Conservation (phyloP, 371 early-diverging fungal species). For the Batkoa obscura region DNA sequence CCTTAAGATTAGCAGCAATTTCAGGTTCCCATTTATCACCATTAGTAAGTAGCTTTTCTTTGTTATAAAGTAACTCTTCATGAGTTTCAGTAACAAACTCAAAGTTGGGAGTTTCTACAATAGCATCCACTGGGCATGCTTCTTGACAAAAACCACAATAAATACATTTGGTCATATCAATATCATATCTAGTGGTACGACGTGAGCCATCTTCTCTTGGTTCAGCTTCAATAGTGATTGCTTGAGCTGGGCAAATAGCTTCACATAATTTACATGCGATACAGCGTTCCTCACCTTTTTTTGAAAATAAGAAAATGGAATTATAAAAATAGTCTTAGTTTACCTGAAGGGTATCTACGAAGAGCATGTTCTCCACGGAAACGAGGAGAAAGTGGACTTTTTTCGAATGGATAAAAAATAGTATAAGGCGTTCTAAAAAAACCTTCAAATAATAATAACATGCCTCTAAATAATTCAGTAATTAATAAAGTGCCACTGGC, state of each 20-base stretch:
- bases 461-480: slow-evolving; percentile 81
- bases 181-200: slow-evolving; percentile 94
- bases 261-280: slow-evolving; percentile 97
- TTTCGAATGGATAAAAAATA: slow-evolving; percentile 89
- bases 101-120: slow-evolving; percentile 94
- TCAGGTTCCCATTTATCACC: slow-evolving; percentile 97
- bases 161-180: slow-evolving; percentile 97
- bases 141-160: slow-evolving; percentile 95
- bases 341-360: slow-evolving; percentile 88
- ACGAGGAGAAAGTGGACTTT: slow-evolving; percentile 78
- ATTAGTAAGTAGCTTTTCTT: slow-evolving; percentile 91
- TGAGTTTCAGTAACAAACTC: slow-evolving; percentile 94
- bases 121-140: slow-evolving; percentile 92
- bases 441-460: slow-evolving; percentile 80
- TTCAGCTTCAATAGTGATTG: slow-evolving; percentile 97
- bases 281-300: slow-evolving; percentile 85
- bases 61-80: slow-evolving; percentile 91
- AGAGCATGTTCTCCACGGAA: slow-evolving; percentile 96
- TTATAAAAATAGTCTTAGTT: slow-evolving; percentile 7
- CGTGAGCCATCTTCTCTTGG: slow-evolving; percentile 89
- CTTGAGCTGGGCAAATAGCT: slow-evolving; percentile 95
- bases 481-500: slow-evolving; percentile 68
- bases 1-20: slow-evolving; percentile 49
- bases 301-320: neutral
- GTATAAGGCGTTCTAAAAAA: slow-evolving; percentile 94